Conservation (phyloP, 108 stramenopile genomes). For the Skeletonema menzelii region DNA sequence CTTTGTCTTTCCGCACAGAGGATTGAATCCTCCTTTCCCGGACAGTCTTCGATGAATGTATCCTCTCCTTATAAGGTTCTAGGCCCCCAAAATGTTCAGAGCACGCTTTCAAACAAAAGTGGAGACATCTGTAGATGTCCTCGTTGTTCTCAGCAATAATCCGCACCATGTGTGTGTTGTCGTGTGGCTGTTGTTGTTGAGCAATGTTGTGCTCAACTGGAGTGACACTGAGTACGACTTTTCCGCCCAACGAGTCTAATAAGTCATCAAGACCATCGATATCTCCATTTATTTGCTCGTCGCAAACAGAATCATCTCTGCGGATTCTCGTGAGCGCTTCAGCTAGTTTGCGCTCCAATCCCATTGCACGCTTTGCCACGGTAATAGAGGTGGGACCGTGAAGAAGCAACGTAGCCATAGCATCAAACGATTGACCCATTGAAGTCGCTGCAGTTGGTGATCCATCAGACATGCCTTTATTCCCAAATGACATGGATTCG, state of each 20-base stretch:
- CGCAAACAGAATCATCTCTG: background rate
- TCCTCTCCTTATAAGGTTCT: slow-evolving; percentile 45
- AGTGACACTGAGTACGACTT: slow-evolving; percentile 31
- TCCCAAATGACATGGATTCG: slow-evolving; percentile 36
- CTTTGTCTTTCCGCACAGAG: background rate
- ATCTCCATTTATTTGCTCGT: background rate
- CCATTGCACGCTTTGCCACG: slow-evolving; percentile 26
- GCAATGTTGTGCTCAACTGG: slow-evolving; percentile 3
- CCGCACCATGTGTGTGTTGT: slow-evolving; percentile 31
- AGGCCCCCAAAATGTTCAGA: slow-evolving; percentile 30
- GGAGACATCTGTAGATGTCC: slow-evolving; percentile 42
- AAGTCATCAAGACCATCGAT: slow-evolving; percentile 15
- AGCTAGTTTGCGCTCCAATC: slow-evolving; percentile 20
- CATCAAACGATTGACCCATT: slow-evolving; percentile 32
- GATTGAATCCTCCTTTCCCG: background rate
- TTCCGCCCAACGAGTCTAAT: slow-evolving; percentile 19
- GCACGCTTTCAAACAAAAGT: slow-evolving; percentile 37
- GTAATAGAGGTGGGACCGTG: slow-evolving; percentile 33
- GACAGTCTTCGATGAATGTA: slow-evolving; percentile 39
- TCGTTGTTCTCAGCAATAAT: slow-evolving; percentile 41
- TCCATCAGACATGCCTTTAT: background rate
- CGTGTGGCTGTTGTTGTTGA: background rate
- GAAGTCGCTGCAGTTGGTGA: slow-evolving; percentile 18
- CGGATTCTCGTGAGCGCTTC: slow-evolving; percentile 21
- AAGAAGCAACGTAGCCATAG: slow-evolving; percentile 39